These are phyloP conservation scores for Rhynchospora pubera DNA, from an alignment of 176 grass and related monocot species.

Conservation along the genomic window DNA sequence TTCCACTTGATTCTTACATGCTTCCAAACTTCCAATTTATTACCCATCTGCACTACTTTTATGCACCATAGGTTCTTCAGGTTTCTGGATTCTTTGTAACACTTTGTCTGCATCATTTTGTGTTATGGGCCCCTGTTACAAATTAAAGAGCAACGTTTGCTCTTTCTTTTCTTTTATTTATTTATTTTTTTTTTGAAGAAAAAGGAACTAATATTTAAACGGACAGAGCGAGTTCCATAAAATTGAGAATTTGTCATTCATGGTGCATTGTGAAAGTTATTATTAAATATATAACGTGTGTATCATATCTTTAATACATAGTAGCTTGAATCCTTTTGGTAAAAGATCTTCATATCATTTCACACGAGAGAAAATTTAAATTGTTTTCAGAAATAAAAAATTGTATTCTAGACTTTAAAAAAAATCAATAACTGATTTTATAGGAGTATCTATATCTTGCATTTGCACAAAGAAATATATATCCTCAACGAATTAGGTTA, in stretches of 20 bases:
- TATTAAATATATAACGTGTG: too few species aligned
- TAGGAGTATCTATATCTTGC: neutral
- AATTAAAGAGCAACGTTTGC: neutral
- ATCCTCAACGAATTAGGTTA: too few species aligned
- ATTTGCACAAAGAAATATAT: too few species aligned
- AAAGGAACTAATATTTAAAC: too few species aligned
- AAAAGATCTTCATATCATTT: neutral
- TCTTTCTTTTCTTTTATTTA: neutral
- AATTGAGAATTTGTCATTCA: too few species aligned
- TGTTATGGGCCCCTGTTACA: too few species aligned
- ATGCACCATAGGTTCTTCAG: neutral
- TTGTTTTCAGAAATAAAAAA: neutral
- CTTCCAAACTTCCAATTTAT: constrained; percentile 23
- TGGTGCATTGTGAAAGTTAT: too few species aligned
- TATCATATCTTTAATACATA: too few species aligned
- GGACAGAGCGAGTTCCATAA: too few species aligned
- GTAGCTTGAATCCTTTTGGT: neutral
- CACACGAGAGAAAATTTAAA: neutral
- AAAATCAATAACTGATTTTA: neutral
- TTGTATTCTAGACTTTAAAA: too few species aligned
- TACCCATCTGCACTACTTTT: neutral
- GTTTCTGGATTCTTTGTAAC: neutral
- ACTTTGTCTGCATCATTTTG: neutral
- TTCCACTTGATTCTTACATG: neutral
- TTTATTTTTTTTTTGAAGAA: too few species aligned